Percentiles rank a stretch among this genome's conserved stretches.
phyloP scores from a whole-genome alignment of 2,329 filamentous ascomycete species.

The Clarireedia monteithiana region DNA sequence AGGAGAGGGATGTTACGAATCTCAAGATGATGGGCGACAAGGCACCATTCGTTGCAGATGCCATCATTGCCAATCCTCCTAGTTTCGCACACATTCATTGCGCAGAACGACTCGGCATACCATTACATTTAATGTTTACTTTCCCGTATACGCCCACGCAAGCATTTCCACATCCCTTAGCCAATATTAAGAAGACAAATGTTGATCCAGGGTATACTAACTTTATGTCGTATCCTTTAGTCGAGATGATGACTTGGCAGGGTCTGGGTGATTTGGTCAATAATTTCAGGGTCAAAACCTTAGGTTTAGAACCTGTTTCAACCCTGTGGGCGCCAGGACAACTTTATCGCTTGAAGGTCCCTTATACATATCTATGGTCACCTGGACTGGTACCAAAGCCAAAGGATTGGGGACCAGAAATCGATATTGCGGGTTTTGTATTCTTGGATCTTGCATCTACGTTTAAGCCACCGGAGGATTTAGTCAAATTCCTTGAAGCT shows the following conservation, averaged over 20 bases:
- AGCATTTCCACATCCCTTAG: slow-evolving; percentile 64
- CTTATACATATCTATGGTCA: slow-evolving; percentile 68
- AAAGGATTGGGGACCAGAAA: slow-evolving; percentile 58
- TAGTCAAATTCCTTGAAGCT: slow-evolving; percentile 47
- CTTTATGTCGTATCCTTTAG: slow-evolving; percentile 71
- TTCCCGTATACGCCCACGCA: slow-evolving; percentile 72
- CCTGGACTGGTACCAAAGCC: slow-evolving; percentile 60
- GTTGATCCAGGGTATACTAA: slow-evolving; percentile 68
- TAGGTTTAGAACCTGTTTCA: slow-evolving; percentile 66
- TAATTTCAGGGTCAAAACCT: slow-evolving; percentile 59
- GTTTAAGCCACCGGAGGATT: slow-evolving; percentile 48
- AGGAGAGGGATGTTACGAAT: slow-evolving; percentile 53
- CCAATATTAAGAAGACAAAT: slow-evolving; percentile 65
- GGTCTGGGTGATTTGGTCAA: slow-evolving; percentile 77
- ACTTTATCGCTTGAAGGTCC: slow-evolving; percentile 64
- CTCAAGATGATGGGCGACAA: slow-evolving; percentile 57
- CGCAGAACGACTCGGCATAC: slow-evolving; percentile 69
- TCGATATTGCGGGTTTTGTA: slow-evolving; percentile 72
- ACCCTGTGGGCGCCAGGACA: slow-evolving; percentile 71
- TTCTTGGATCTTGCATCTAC: slow-evolving; percentile 62
- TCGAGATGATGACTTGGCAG: slow-evolving; percentile 89
- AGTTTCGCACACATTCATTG: slow-evolving; percentile 74
- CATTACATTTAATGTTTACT: slow-evolving; percentile 83
- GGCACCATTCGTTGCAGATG: slow-evolving; percentile 59
- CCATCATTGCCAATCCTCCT: slow-evolving; percentile 80